Evolutionary conservation across 1,284 basidiomycete species (phyloP), one percentile per base, ranked within the genome.

Genomic region (Paramarasmius palmivorus): DNA sequence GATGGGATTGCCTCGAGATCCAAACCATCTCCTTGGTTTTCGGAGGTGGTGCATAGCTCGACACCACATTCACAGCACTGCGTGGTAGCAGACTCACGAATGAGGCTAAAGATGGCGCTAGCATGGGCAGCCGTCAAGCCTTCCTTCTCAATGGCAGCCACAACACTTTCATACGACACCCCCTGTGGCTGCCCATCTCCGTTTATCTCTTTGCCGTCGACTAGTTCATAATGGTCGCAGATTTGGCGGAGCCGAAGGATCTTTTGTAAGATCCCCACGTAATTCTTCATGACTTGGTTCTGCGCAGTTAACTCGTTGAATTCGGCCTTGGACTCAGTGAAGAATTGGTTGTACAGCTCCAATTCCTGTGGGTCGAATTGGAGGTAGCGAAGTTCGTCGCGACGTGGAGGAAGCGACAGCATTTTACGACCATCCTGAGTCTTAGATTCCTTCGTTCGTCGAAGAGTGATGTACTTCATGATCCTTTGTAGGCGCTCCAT

Each of bases 241-340:
- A 98, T 98, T 75, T 99, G 95, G 37, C 97, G 90, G 36, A 99
- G 81, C 8, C 93, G 90, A 50, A 98, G 76, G 53, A 98, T 90
- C 76, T 96, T 95, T 74, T 98, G 95, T 59, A 99, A 72, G 62
- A 99, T 97, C 50, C 95, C 94, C 55, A 97, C 96, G 64, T 98
- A 98, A 68, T 98, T 98, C 82, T 95, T 95, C 86, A 93, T 93
- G 48, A 97, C 88, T 68, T 95, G 92, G 62, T 92, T 91, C 68
- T 90, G 91, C 68, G 87, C 81, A 53, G 89, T 84, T 57, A 98
- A 79, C 66, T 93, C 88, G 59, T 85, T 85, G 69, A 98, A 97
- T 68, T 95, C 92, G 50, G 90, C 89, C 72, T 93, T 93, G 56
- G 92, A 95, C 68, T 91, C 88, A 53, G 80, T 79, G 75, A 93